Evolutionary conservation across 2,329 filamentous ascomycete genomes (phyloP), one percentile per base, ranked within the genome.

Genomic region (Fusarium transvaalense): DNA sequence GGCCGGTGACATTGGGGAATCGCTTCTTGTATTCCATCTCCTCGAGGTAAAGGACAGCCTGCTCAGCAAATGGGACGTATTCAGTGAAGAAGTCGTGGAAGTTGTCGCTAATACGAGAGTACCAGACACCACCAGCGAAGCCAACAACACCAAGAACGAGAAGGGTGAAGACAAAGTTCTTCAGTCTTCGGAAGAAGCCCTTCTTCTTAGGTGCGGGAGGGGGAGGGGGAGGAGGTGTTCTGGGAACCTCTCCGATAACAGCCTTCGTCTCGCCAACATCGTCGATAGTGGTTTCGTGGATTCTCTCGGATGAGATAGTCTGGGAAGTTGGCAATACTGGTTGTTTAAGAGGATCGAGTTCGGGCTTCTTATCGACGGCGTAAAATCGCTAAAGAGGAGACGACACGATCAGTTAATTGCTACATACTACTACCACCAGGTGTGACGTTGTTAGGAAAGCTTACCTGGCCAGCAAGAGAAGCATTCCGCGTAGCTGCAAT

Each of bases 51-150:
- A 97, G 88, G 45, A 99, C 95, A 19, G 92, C 92, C 78, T 97
- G 93, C 82, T 99, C 96, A 75, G 94, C 96, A 72, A 92, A 97
- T 23, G 96, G 96, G 19, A 99, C 82, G 79, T 95, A 99, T 82
- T 97, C 94, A 75, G 94, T 98, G 82, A 99, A 99, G 84, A 97
- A 96, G 81, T 99, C 96, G 82, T 99, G 95, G 87, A 98, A 99
- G 82, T 93, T 97, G 84, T 99, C 96, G 77, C 91, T 97, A 80
- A 96, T 87, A 69, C 97, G 89, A 56, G 96, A 95, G 80, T 97
- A 96, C 85, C 92, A 97, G 56, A 97, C 90, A 71, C 95, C 94
- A 69, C 94, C 94, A 57, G 88, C 92, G 75, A 97, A 99, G 38
- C 91, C 90, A 43, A 97, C 80, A 8, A 89, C 88, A 27, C 92